Evolutionary conservation across 768 basidiomycete species (phyloP).

Genomic region (Xerocomellus chrysenteron): DNA sequence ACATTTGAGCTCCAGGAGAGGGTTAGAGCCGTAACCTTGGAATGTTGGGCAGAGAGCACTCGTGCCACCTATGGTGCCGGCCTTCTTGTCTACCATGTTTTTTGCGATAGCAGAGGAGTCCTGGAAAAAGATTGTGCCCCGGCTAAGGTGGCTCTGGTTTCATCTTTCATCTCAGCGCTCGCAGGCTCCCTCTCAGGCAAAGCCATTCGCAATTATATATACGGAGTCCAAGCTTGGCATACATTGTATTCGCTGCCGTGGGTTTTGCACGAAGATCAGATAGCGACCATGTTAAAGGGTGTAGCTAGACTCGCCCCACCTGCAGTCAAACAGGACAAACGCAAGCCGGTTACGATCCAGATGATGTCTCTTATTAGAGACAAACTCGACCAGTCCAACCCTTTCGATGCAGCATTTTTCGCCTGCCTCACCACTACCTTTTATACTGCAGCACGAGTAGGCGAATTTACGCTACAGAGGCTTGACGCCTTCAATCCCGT

Average conservation of each 20-base stretch:
- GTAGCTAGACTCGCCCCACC: no score
- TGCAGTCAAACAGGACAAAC: no score
- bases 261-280: no score
- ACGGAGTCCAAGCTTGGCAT: neutral
- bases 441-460: fast-evolving
- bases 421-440: neutral
- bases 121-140: neutral
- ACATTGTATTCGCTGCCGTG: no score
- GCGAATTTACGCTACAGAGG: neutral
- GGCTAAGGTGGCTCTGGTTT: no score
- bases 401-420: neutral
- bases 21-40: neutral
- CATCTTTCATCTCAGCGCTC: no score
- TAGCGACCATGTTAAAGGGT: no score
- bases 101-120: neutral
- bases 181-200: neutral
- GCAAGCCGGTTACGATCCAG: no score
- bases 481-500: neutral
- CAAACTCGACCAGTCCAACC: no score
- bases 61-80: no score
- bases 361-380: no score
- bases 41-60: constrained; percentile 2
- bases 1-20: neutral
- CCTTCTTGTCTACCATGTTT: no score
- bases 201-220: neutral